Conservation (phyloP, 495 filamentous ascomycete species). For the Hypoxylon lienhwacheense region DNA sequence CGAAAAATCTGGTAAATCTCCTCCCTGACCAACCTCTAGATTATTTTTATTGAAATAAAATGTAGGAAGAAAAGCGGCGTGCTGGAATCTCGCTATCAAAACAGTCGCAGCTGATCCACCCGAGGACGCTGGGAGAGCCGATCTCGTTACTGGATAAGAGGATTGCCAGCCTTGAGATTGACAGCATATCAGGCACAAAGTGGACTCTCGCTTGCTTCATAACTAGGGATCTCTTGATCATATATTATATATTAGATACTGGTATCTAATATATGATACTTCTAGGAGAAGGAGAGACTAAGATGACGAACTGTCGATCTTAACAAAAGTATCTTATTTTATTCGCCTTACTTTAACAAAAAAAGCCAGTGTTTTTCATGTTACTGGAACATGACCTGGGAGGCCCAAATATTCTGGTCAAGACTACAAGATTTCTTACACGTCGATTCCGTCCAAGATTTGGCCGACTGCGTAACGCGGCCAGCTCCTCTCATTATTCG, state of each 20-base stretch:
- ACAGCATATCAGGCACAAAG: not conserved
- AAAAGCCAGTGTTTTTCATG: not conserved
- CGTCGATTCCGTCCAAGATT: too few species aligned
- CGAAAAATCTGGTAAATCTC: too few species aligned
- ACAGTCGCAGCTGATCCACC: not conserved
- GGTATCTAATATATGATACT: not conserved
- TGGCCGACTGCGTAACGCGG: too few species aligned
- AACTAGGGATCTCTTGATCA: not conserved
- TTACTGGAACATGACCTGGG: not conserved
- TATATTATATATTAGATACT: not conserved
- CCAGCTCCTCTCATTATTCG: too few species aligned
- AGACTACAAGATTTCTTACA: too few species aligned
- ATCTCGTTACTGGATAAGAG: not conserved
- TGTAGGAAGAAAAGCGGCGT: too few species aligned
- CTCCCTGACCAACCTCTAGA: too few species aligned
- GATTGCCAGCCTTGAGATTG: not conserved
- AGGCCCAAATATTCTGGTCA: not conserved
- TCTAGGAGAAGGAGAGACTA: slow-evolving; percentile 4
- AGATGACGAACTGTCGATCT: not conserved
- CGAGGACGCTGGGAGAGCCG: not conserved
- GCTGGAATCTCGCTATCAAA: not conserved
- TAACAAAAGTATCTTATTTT: slow-evolving; percentile 3
- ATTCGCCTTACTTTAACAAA: not conserved
- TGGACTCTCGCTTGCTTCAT: not conserved
- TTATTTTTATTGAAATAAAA: too few species aligned